Base-by-base conservation (phyloP, 768 basidiomycete species). In the Macrocybe gigantea region DNA sequence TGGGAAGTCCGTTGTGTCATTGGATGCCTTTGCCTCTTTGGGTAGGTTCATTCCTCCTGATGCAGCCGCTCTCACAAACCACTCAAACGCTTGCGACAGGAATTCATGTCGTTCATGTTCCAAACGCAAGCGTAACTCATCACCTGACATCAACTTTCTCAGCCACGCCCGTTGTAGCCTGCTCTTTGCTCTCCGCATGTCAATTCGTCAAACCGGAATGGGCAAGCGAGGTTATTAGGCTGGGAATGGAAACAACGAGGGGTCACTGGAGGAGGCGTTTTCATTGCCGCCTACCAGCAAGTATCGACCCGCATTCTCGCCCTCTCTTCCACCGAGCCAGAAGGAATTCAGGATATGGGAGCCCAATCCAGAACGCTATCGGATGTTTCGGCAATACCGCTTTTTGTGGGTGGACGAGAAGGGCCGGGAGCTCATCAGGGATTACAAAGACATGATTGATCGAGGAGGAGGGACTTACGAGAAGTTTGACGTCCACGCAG, bases 121-220 rank as follows among this genome's bases (percentile, higher is more conserved):
- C 71, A 0, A 62, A 65, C 36, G 55, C 69, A 0, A 65, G 73
- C 14, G 68, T 79, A 11, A 88, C 85, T 0, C 85, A 90, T 52
- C 83, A 88, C 58, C 69, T 89, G 44, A 71, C 72, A 3, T 54
- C 78, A 4, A 72, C 70, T 14, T 79, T 75, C 47, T 59, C 69
- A 4, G 66, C 79, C n/a, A 75, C 70, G 6, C 63, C 79, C 0
- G 51, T 70, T 0, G 66, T 81, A 15, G 79, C 79, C 0, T 64
- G 74, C 0, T 85, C 87, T 9, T 70, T 90, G 7, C 63, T 89
- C 11, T 75, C 77, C 3, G 67, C 75, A 0, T 70, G 75, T 10
- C 70, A 73, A 8, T 74, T 89, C 41, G 85, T 84, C 32, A 87
- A 72, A 49, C 69, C 74, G 0, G 80, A 83, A 41, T 91, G 88